Evolutionary conservation across 176 grass and related monocot species (phyloP).

Genomic region (Thinopyrum elongatum): DNA sequence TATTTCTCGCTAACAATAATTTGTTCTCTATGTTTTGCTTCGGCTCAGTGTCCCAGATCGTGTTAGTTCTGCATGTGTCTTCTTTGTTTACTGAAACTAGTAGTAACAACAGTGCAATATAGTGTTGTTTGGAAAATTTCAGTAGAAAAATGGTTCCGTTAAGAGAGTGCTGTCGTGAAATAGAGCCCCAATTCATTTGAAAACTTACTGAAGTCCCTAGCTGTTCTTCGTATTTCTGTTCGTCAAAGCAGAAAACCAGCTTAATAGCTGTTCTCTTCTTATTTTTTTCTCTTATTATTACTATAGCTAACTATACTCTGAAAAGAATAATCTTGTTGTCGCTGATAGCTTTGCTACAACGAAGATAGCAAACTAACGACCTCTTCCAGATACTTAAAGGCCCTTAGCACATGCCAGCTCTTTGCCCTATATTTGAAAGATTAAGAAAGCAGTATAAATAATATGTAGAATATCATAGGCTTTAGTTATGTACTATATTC

Average conservation of each 20-base stretch:
- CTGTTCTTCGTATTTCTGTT: neutral
- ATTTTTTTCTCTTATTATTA: neutral
- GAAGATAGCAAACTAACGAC: neutral
- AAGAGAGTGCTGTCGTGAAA: neutral
- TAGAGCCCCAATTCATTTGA: neutral
- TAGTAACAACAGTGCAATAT: neutral
- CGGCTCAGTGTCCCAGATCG: neutral
- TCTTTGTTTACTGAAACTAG: neutral
- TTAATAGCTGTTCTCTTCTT: neutral
- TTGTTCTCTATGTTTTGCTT: neutral
- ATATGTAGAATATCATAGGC: neutral
- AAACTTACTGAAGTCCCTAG: neutral
- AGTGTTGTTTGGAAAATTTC: neutral
- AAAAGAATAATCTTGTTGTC: too few species aligned
- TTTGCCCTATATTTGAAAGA: neutral
- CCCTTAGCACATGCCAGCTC: neutral
- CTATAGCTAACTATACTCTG: neutral
- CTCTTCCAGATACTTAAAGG: neutral
- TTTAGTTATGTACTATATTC: neutral
- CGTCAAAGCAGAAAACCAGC: neutral
- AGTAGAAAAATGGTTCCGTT: neutral
- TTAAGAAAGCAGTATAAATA: neutral
- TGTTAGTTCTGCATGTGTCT: neutral
- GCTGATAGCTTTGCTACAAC: too few species aligned
- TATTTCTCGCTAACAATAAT: neutral